Base-by-base conservation (phyloP, 805 yeast genomes). In the Candida coleopterorum region DNA sequence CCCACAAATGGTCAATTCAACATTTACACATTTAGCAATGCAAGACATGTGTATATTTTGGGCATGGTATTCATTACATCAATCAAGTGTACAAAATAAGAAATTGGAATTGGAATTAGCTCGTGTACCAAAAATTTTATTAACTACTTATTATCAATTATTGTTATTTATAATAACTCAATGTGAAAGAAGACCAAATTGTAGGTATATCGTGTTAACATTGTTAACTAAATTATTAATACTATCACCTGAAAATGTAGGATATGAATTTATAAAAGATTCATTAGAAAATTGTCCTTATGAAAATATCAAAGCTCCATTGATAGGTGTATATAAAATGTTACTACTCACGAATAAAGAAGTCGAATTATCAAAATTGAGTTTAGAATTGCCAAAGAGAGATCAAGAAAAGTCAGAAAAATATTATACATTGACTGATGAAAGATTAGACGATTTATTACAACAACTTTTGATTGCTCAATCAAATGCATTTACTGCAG, bases 261-360 rank as follows among this genome's bases (percentile, higher is more conserved):
- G 83, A 0, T 85, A 77, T 56, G 62, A 64, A 3, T 85, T 83
- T 51, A 61, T 86, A 11, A 51, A 68, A 17, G 87, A 85, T 50
- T 70, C 87, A 0, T 63, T 90, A 34, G 61, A 65, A 20, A 65
- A 73, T 35, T 83, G 90, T 50, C 89, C 93, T 2, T 76, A 70
- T 50, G 77, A 70, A 26, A 72, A 73, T 26, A 74, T 76, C 16
- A 77, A 78, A 46, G 68, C 81, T 17, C 77, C 77, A 3, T 59
- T 78, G 25, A 71, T 86, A 12, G 76, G 81, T 4, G 77, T 86
- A 17, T 69, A 87, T 50, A 86, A 82, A 53, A 86, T 81, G 46
- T 64, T 87, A 43, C 55, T 79, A 45, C 47, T 71, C 4, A 70
- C 73, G 43, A 45, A 47, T n/a, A 50, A 46, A 23, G 32, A 26